Evolutionary conservation across 2,329 filamentous ascomycete genomes (phyloP), one percentile per base, ranked within the genome.

Genomic region (Diaporthe sp.): DNA sequence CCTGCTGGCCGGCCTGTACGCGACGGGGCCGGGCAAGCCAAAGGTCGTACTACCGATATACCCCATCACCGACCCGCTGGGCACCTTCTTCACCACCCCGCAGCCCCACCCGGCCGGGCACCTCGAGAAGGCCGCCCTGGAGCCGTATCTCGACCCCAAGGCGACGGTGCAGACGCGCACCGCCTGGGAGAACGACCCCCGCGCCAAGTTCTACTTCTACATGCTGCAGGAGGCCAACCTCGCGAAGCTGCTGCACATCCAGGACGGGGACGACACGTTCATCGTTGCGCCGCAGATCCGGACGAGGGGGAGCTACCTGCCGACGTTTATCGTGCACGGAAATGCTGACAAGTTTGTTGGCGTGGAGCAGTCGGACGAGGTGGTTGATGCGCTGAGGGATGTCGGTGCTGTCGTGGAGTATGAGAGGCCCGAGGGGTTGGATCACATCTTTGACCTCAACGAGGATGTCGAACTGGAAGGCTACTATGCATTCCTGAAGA

Each of bases 201-300:
- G 65, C 7, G 47, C 22, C 13, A 17, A 12, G 31, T 70, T 70
- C 31, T 70, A 70, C n/a, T 42, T 55, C 22, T 70, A 70, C 34
- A 70, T 70, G 65, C 13, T 70, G 49, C 65, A 70, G 65, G 65
- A 70, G 65, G 65, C 65, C 47, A 55, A 42, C 37, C 65, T 70
- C 2, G 65, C 65, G 22, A 51, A 42, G 65, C 49, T 70, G 47
- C 65, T 70, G 42, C 65, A 70, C 22, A 55, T 70, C 49, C 2
- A 55, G 22, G 47, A 42, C 9, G 44, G 65, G 3, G 44, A 53
- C 22, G 65, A 70, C 25, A 55, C 47, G 3, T 70, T 70, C 49
- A 55, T 70, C 34, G 39, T 70, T n/a, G 65, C 65, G 65, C 65
- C 65, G 31, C 65, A 70, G 37, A 55, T 70, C 25, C 31, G 49